These are phyloP conservation scores for Acarospora socialis DNA, from an alignment of 2,329 filamentous ascomycete genomes.

Conservation along the genomic window DNA sequence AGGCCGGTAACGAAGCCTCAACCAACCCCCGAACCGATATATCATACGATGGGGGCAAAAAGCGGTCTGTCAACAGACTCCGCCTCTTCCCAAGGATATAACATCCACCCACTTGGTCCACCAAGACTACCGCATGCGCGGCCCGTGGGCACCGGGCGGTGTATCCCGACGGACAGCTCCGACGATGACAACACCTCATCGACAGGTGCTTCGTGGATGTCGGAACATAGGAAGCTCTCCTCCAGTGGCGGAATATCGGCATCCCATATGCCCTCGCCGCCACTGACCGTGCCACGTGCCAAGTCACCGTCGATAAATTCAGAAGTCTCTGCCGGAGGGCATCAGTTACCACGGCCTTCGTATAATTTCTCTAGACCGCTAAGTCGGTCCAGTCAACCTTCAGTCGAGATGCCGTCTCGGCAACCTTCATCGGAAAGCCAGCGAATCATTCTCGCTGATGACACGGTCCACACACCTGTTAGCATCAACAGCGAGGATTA, in stretches of 20 bases:
- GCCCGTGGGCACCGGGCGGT: conserved; percentile 38
- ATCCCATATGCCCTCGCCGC: conserved; percentile 49
- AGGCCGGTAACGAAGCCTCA: conserved; percentile 10
- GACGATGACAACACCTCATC: conserved; percentile 57
- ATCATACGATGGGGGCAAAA: conserved; percentile 16
- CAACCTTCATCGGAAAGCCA: conserved; percentile 56
- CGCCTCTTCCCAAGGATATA: conserved; percentile 21
- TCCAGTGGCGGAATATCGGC: conserved; percentile 50
- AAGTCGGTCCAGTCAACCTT: conserved; percentile 49
- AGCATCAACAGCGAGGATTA: conserved; percentile 61
- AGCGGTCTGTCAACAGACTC: conserved; percentile 25
- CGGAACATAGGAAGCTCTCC: conserved; percentile 63
- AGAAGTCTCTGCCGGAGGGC: conserved; percentile 53
- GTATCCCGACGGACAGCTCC: conserved; percentile 49
- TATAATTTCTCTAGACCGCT: conserved; percentile 92
- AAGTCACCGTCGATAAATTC: conserved; percentile 78
- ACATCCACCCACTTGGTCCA: conserved; percentile 30
- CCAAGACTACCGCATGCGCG: conserved; percentile 30
- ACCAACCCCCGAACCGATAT: conserved; percentile 14
- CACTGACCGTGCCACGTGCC: conserved; percentile 46
- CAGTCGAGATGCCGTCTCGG: conserved; percentile 39
- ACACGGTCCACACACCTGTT: conserved; percentile 52
- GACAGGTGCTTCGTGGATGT: conserved; percentile 45
- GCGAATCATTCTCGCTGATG: conserved; percentile 48
- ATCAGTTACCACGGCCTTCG: conserved; percentile 51